These are phyloP conservation scores for Zymoseptoria pseudotritici DNA, from an alignment of 2,329 filamentous ascomycete genomes.

Conservation along the genomic window DNA sequence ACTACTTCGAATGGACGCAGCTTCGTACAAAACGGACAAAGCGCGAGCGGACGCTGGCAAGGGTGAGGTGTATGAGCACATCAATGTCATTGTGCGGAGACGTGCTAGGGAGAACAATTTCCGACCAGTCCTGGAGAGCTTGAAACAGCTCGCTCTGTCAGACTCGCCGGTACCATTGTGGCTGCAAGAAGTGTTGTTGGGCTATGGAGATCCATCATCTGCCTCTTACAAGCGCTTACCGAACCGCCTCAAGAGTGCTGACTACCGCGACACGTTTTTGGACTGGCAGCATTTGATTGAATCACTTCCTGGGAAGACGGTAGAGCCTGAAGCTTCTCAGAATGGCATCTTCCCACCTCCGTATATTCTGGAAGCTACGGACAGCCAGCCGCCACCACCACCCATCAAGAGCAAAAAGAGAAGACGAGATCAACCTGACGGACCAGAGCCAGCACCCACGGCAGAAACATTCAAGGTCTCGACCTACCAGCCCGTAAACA, in stretches of 20 bases:
- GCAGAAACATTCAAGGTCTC: constrained; percentile 70
- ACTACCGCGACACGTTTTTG: constrained; percentile 90
- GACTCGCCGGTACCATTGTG: constrained; percentile 81
- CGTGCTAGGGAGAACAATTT: constrained; percentile 94
- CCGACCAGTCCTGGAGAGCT: constrained; percentile 84
- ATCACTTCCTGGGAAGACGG: constrained; percentile 76
- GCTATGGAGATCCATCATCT: constrained; percentile 84
- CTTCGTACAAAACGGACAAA: constrained; percentile 69
- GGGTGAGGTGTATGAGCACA: constrained; percentile 68
- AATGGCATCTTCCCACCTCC: constrained; percentile 74
- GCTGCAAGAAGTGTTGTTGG: constrained; percentile 96
- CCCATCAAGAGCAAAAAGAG: constrained; percentile 71
- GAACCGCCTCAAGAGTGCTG: constrained; percentile 69
- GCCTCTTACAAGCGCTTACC: constrained; percentile 78
- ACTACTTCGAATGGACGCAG: constrained; percentile 72
- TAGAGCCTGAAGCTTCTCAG: constrained; percentile 69
- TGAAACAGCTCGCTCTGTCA: constrained; percentile 75
- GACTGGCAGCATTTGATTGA: constrained; percentile 92
- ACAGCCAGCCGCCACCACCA: constrained; percentile 40
- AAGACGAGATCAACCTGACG: constrained; percentile 66
- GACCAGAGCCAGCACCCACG: constrained; percentile 49
- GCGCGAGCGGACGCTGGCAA: constrained; percentile 59
- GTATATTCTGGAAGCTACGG: constrained; percentile 63
- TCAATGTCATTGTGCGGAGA: constrained; percentile 81
- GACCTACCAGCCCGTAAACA: constrained; percentile 82